Percentiles rank a stretch among this genome's conserved stretches.
phyloP scores from a whole-genome alignment of 331 rosid genomes.

The Pyracantha coccinea region DNA sequence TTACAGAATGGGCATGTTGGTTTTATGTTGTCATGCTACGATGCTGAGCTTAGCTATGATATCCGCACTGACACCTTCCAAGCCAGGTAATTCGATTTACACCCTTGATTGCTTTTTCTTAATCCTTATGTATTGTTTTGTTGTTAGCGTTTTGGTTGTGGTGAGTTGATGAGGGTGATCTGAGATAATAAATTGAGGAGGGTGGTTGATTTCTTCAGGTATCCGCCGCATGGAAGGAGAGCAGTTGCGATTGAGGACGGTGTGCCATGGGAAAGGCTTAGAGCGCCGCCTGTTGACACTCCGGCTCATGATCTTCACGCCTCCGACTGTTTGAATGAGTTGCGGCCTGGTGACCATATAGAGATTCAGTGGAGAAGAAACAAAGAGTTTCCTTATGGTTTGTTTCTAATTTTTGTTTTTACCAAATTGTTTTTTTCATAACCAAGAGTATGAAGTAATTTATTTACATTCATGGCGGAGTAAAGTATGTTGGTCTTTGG shows the following conservation, averaged over 20 bases:
- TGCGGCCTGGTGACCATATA: conserved; percentile 71
- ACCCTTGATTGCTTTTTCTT: not conserved
- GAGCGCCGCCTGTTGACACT: conserved; percentile 76
- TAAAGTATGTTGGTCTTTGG: not conserved
- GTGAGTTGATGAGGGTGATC: too few relatives aligned
- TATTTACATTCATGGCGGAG: not conserved
- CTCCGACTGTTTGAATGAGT: conserved; percentile 59
- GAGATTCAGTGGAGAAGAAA: conserved; percentile 98
- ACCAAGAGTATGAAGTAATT: not conserved
- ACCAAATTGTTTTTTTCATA: not conserved
- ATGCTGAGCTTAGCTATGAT: conserved; percentile 88
- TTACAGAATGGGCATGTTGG: conserved; percentile 94
- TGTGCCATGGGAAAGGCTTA: conserved; percentile 79
- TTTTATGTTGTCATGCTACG: conserved; percentile 92
- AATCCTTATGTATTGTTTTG: not conserved
- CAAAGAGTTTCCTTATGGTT: conserved; percentile 96
- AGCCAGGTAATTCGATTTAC: conserved; percentile 54
- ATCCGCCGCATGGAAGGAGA: conserved; percentile 93
- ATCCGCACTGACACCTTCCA: conserved; percentile 69
- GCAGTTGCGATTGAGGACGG: conserved; percentile 55
- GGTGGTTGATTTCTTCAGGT: conserved; percentile 26
- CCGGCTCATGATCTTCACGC: conserved; percentile 72
- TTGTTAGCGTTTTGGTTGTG: not conserved
- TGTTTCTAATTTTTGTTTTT: conserved; percentile 1
- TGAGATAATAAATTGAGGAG: too few relatives aligned